Evolutionary conservation across 2,329 filamentous ascomycete species (phyloP).

Genomic region (Leptosphaerulina australis): DNA sequence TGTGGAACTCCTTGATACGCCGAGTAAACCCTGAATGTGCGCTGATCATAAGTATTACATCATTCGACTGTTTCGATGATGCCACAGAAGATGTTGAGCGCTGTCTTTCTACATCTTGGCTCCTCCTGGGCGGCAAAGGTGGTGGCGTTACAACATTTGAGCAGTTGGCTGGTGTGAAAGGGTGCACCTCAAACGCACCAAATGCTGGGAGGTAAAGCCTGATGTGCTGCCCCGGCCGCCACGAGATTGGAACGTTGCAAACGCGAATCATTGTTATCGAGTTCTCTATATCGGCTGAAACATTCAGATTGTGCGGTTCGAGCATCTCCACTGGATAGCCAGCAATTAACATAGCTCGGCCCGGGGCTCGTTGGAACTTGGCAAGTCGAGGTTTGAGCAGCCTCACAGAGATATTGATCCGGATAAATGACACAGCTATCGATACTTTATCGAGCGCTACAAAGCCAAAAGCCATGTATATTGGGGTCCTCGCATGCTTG

Average conservation of each 20-base stretch:
- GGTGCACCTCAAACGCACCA: conserved; percentile 33
- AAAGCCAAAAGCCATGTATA: conserved; percentile 27
- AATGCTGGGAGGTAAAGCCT: conserved; percentile 35
- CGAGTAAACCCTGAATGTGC: conserved; percentile 31
- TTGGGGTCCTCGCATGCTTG: conserved; percentile 26
- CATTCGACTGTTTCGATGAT: conserved; percentile 16
- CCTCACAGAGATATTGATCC: conserved; percentile 28
- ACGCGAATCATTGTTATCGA: conserved; percentile 31
- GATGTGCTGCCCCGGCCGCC: conserved; percentile 41
- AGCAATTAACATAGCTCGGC: conserved; percentile 22
- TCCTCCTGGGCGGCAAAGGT: conserved; percentile 19
- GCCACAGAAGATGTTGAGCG: neutral
- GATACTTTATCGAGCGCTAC: conserved; percentile 27
- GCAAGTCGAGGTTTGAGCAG: conserved; percentile 14
- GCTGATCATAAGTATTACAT: conserved; percentile 35
- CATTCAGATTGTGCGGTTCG: conserved; percentile 9
- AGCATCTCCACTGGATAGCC: conserved; percentile 36
- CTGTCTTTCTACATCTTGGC: conserved; percentile 22
- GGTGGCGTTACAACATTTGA: conserved; percentile 17
- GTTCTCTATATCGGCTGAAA: conserved; percentile 14
- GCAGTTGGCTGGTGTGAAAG: conserved; percentile 42
- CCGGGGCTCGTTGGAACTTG: conserved; percentile 15
- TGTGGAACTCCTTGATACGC: conserved; percentile 29
- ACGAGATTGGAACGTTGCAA: conserved; percentile 30
- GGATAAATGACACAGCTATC: conserved; percentile 14